These are phyloP conservation scores for Ogataea nitratoaversa DNA, from an alignment of 805 yeast genomes.

Conservation along the genomic window DNA sequence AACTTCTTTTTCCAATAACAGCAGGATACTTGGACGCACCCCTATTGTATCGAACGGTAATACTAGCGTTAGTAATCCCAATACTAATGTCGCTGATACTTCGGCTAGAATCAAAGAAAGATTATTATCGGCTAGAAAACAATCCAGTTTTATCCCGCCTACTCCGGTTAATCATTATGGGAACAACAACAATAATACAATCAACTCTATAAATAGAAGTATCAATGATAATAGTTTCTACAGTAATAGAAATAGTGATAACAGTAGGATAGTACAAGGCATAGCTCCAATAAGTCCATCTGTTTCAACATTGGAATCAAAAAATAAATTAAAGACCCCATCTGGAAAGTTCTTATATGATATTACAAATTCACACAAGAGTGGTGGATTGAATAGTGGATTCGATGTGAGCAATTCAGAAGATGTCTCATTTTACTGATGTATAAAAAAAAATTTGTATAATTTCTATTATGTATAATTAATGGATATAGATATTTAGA, in stretches of 20 bases:
- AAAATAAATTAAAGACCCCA: conserved; percentile 12
- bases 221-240: neutral
- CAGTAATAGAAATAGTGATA: neutral
- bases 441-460: too few species aligned
- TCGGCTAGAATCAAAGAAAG: conserved; percentile 15
- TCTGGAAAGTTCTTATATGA: conserved; percentile 20
- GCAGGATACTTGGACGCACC: neutral
- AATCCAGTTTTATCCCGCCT: neutral
- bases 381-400: conserved; percentile 6
- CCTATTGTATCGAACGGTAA: too few species aligned
- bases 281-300: conserved; percentile 3
- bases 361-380: conserved; percentile 1
- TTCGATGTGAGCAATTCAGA: conserved; percentile 12
- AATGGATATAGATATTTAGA: too few species aligned
- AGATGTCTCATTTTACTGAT: conserved; percentile 17
- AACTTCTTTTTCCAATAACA: neutral
- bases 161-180: too few species aligned
- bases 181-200: too few species aligned
- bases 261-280: neutral
- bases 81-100: neutral
- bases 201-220: conserved; percentile 1
- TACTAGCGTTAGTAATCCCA: too few species aligned
- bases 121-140: conserved; percentile 12
- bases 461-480: too few species aligned
- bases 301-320: neutral